phyloP scores from a whole-genome alignment of 2,329 filamentous ascomycete genomes.

The Monilinia aucupariae region DNA sequence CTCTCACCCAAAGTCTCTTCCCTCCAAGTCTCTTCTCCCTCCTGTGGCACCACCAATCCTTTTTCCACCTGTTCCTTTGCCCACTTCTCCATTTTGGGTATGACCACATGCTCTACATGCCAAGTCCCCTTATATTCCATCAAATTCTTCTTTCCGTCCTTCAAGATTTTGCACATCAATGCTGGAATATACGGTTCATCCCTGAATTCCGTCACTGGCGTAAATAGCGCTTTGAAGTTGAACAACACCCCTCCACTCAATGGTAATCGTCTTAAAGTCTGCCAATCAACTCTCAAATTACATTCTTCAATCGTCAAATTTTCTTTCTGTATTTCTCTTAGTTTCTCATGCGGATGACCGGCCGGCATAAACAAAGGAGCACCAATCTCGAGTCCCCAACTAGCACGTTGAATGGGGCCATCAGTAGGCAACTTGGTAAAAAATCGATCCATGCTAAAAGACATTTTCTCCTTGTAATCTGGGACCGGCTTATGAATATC shows the following conservation, averaged over 20 bases:
- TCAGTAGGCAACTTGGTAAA: slow-evolving; percentile 72
- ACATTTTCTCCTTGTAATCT: slow-evolving; percentile 83
- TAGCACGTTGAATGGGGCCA: slow-evolving; percentile 74
- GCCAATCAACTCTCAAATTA: slow-evolving; percentile 78
- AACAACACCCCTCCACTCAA: slow-evolving; percentile 72
- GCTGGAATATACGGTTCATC: slow-evolving; percentile 69
- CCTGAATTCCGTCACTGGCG: slow-evolving; percentile 61
- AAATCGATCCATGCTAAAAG: slow-evolving; percentile 78
- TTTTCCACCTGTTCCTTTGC: slow-evolving; percentile 59
- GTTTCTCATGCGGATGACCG: slow-evolving; percentile 57
- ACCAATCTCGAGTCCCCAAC: slow-evolving; percentile 76
- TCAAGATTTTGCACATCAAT: slow-evolving; percentile 62
- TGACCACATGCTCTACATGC: slow-evolving; percentile 68
- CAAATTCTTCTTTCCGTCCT: slow-evolving; percentile 62
- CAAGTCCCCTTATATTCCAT: slow-evolving; percentile 80
- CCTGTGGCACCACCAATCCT: slow-evolving; percentile 47
- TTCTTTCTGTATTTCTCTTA: slow-evolving; percentile 53
- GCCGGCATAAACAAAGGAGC: slow-evolving; percentile 70
- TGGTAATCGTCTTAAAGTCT: slow-evolving; percentile 74
- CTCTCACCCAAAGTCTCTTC: slow-evolving; percentile 65
- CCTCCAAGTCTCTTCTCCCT: slow-evolving; percentile 40
- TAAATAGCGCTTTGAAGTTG: slow-evolving; percentile 86
- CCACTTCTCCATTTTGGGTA: slow-evolving; percentile 60
- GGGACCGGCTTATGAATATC: slow-evolving; percentile 71
- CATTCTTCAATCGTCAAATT: slow-evolving; percentile 53